These are phyloP conservation scores for Myriosclerotinia curreyana DNA, from an alignment of 2,329 filamentous ascomycete genomes.

Conservation along the genomic window DNA sequence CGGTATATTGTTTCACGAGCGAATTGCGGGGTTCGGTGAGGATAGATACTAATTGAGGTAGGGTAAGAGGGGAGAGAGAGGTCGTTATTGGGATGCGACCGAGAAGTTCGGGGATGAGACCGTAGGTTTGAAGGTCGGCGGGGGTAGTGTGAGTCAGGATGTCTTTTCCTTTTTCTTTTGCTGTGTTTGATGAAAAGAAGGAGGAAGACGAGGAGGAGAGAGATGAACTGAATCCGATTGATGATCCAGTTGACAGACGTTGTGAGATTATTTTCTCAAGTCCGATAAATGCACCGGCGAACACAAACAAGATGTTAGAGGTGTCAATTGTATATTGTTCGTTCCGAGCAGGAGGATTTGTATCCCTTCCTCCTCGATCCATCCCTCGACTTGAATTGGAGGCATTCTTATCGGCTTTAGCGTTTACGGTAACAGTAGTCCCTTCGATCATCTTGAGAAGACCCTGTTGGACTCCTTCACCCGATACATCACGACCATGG, in stretches of 20 bases:
- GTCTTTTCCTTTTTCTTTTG: constrained; percentile 40
- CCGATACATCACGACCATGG: constrained; percentile 90
- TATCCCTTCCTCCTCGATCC: constrained; percentile 29
- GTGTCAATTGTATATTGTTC: constrained; percentile 75
- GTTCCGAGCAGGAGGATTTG: constrained; percentile 29
- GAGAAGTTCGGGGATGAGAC: constrained; percentile 92
- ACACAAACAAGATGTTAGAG: constrained; percentile 95
- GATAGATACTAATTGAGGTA: constrained; percentile 72
- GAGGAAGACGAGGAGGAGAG: constrained; percentile 50
- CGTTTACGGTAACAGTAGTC: constrained; percentile 86
- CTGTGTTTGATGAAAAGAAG: constrained; percentile 37
- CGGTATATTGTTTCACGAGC: constrained; percentile 81
- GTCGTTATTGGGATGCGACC: constrained; percentile 91
- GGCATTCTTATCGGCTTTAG: constrained; percentile 64
- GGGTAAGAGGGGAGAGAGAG: constrained; percentile 72
- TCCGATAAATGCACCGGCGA: constrained; percentile 91
- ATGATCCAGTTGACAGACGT: constrained; percentile 75
- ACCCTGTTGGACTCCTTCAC: constrained; percentile 95
- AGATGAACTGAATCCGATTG: constrained; percentile 88
- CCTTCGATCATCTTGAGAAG: constrained; percentile 95
- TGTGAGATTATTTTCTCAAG: constrained; percentile 84
- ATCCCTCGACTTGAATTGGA: constrained; percentile 23
- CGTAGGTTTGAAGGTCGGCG: constrained; percentile 75
- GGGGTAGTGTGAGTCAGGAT: constrained; percentile 60
- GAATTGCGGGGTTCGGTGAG: constrained; percentile 90